Evolutionary conservation across 768 basidiomycete genomes (phyloP), one percentile per base, ranked within the genome.

Genomic region (Tylopilus subfusipes): DNA sequence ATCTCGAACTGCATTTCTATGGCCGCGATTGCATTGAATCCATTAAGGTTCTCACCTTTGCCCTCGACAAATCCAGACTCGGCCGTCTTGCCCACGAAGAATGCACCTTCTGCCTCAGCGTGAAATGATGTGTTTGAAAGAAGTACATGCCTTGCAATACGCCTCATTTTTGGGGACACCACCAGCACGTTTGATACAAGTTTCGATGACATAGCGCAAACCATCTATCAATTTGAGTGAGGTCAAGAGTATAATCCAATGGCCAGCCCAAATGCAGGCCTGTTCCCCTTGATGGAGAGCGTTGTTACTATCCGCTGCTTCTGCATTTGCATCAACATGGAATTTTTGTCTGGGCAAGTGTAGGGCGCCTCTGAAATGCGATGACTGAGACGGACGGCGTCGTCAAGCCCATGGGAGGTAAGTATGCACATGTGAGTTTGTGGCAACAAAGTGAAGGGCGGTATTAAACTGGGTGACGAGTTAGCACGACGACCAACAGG

Each of bases 361-460:
- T 88, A 92, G 19, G 78, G 72, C 0, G 72, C 61, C 19, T 84
- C 81, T 1, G 79, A 75, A 10, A 89, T 68, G 9, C 71, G 71
- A 13, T 78, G 69, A 5, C 82, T 83, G 14, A 90, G 73, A 14
- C 81, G 76, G 22, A 88, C 77, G 3, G 79, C 78, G 59, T 93
- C 91, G 61, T 94, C 90, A 55, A 94, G 94, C 93, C 94, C 97
- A 57, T 94, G 90, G 0, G 93, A 93, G 0, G 93, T 78, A n/a
- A 97, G 64, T 10, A 93, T 74, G 47, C 78, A 82, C 62, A 94
- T 80, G 10, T 75, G 71, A 0, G 83, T 84, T 45, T 78, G 72
- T 3, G 79, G 68, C 48, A 82, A n/a, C 78, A 68, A 80, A 84
- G 58, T 86, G 82, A 58, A 86, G 72, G 29, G 79, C 77, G 3